Evolutionary conservation across 371 early-diverging fungal species (phyloP).

Genomic region (Apophysomyces ossiformis): DNA sequence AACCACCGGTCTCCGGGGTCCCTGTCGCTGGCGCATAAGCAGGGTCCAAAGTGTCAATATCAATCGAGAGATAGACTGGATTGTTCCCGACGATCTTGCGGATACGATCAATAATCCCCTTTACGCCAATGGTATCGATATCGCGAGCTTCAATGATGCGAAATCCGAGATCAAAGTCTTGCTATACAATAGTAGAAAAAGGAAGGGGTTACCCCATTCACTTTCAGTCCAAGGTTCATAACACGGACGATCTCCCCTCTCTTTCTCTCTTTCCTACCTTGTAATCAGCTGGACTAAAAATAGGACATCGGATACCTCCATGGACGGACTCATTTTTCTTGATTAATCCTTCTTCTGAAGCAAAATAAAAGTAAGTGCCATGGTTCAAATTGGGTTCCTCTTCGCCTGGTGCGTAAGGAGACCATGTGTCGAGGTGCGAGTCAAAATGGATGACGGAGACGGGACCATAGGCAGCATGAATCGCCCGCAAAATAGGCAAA

Average conservation of each 20-base stretch:
- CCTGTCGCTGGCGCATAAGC: constrained; percentile 56
- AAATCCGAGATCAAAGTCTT: constrained; percentile 51
- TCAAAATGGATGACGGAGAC: constrained; percentile 58
- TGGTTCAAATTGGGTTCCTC: constrained; percentile 42
- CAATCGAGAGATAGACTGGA: constrained; percentile 51
- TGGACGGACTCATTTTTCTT: constrained; percentile 54
- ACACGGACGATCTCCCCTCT: too few relatives aligned
- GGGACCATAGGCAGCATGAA: constrained; percentile 44
- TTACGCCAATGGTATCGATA: constrained; percentile 49
- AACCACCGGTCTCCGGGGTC: constrained; percentile 60
- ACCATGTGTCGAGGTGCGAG: constrained; percentile 56
- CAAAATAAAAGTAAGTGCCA: constrained; percentile 54
- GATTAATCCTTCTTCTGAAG: constrained; percentile 53
- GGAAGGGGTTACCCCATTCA: constrained; percentile 24
- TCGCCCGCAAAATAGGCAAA: constrained; percentile 46
- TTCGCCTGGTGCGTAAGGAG: constrained; percentile 47
- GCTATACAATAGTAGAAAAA: constrained; percentile 40
- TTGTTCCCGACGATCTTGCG: constrained; percentile 47
- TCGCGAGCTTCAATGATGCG: constrained; percentile 54
- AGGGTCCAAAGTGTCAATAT: constrained; percentile 60
- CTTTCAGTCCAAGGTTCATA: not conserved
- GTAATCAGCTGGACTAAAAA: not conserved
- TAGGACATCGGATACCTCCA: constrained; percentile 47
- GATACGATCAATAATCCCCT: constrained; percentile 50
- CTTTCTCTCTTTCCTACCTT: not conserved